Evolutionary conservation across 2,329 filamentous ascomycete genomes (phyloP).

Genomic region (Plenodomus tracheiphilus): DNA sequence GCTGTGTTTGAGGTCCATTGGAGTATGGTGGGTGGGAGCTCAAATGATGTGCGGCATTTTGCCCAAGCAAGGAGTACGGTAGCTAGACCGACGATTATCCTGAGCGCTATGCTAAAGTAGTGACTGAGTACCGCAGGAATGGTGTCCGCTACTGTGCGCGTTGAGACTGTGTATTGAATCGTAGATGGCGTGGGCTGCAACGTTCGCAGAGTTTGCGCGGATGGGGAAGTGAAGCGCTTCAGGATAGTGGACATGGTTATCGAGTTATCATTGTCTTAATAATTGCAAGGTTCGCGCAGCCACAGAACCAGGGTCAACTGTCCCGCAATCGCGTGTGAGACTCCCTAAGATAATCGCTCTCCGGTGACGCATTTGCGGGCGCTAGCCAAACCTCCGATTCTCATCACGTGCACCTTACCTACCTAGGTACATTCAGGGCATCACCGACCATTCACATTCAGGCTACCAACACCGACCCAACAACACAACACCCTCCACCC

Average conservation of each 20-base stretch:
- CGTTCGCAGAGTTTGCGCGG: conserved; percentile 27
- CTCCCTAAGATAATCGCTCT: conserved; percentile 5
- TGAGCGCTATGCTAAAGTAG: conserved; percentile 50
- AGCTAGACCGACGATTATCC: conserved; percentile 48
- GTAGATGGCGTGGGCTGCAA: conserved; percentile 72
- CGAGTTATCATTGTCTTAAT: conserved; percentile 13
- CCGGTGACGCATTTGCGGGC: conserved; percentile 12
- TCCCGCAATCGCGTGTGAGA: too few species aligned
- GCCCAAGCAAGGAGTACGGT: conserved; percentile 44
- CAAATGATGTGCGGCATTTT: conserved; percentile 23
- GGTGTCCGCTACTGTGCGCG: conserved; percentile 60
- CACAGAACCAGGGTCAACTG: too few species aligned
- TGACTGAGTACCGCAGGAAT: conserved; percentile 51
- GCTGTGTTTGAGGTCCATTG: conserved; percentile 7
- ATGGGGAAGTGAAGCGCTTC: conserved; percentile 31
- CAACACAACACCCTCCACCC: neutral
- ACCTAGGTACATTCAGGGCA: too few species aligned
- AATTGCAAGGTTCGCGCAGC: too few species aligned
- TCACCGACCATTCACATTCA: too few species aligned
- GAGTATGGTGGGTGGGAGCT: conserved; percentile 3
- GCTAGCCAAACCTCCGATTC: neutral
- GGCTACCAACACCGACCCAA: neutral
- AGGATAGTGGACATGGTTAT: conserved; percentile 24
- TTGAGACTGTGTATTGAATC: conserved; percentile 90
- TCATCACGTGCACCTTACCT: neutral